Evolutionary conservation across 768 basidiomycete species (phyloP).

Genomic region (Cantharellus anzutake): DNA sequence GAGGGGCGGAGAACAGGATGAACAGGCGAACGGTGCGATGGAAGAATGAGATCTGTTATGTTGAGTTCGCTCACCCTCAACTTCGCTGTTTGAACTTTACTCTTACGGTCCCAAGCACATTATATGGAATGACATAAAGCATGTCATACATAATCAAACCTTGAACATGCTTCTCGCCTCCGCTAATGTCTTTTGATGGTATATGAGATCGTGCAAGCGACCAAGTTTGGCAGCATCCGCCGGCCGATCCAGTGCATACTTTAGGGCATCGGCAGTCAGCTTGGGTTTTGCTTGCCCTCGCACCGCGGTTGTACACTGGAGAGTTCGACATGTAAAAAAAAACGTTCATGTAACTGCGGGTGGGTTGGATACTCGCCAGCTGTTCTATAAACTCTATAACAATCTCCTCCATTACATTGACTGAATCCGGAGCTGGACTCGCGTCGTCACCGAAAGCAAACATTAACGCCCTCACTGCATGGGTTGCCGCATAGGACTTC

Average conservation of each 20-base stretch:
- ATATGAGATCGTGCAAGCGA: slow-evolving; percentile 66
- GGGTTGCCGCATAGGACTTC: background rate
- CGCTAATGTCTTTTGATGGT: slow-evolving; percentile 8
- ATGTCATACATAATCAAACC: too few relatives aligned
- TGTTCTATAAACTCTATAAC: slow-evolving; percentile 80
- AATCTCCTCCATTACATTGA: slow-evolving; percentile 87
- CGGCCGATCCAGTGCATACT: slow-evolving; percentile 57
- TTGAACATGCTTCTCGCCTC: slow-evolving; percentile 28
- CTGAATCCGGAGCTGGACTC: slow-evolving; percentile 72
- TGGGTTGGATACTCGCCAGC: slow-evolving; percentile 35
- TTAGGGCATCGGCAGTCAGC: slow-evolving; percentile 57
- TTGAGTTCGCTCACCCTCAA: background rate
- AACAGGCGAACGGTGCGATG: slow-evolving; percentile 38
- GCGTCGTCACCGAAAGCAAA: slow-evolving; percentile 89
- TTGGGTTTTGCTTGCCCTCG: slow-evolving; percentile 4
- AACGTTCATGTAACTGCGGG: background rate
- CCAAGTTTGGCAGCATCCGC: slow-evolving; percentile 88
- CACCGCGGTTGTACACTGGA: slow-evolving; percentile 4
- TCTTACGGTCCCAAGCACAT: background rate
- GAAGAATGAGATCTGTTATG: slow-evolving; percentile 29
- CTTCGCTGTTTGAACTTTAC: background rate
- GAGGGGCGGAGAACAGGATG: slow-evolving; percentile 17
- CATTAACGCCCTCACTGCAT: slow-evolving; percentile 63
- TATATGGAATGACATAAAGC: too few relatives aligned
- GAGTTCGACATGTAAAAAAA: background rate